Base-by-base conservation (phyloP, 176 grass and related monocot species). In the Areca catechu region DNA sequence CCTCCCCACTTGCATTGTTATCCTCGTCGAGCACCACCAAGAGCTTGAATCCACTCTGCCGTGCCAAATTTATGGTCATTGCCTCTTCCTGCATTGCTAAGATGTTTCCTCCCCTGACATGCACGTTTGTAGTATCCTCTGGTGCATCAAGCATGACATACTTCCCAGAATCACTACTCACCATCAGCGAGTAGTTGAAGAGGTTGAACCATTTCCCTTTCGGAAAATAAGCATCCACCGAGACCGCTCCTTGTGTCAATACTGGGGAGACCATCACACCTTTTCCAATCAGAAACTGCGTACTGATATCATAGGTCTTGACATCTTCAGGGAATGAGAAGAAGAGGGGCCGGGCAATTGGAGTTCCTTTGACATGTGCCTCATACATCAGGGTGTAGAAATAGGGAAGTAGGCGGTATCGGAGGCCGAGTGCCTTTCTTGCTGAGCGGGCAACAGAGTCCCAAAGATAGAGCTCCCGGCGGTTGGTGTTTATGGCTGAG, bases 301-400 rank as follows among this genome's bases (percentile, higher is more conserved):
- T 67, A 57, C 76, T 63, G 16, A 96, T 72, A 16, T 19, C 61
- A 50, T 90, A 88, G 0, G 92, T 88, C 5, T 48, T 4, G 10
- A 14, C 61, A 58, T 90, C 92, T 49, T 59, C 30, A 0, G 80
- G 83, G 80, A 77, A 96, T 2, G 86, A 84, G 77, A 96, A 96
- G 83, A 96, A 96, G 70, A 96, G 83, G 5, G 92, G 86, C 7
- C 80, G 70, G 9, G 80, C 75, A 3, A 96, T 90, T 9, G 92
- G 92, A 19, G 86, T 67, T 7, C 86, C 92, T 7, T 58, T 76
- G 0, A 52, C 37, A 71, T 96, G 83, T 53, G 92, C 83, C 63
- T 76, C 72, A 56, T 85, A 72, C 92, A 97, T 90, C 25, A 97
- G 77, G 2, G 86, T 90, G 92, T 91, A 97, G 0, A 88, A 16